Base-by-base conservation (phyloP, 1,284 basidiomycete genomes). In the Volvariella volvacea region DNA sequence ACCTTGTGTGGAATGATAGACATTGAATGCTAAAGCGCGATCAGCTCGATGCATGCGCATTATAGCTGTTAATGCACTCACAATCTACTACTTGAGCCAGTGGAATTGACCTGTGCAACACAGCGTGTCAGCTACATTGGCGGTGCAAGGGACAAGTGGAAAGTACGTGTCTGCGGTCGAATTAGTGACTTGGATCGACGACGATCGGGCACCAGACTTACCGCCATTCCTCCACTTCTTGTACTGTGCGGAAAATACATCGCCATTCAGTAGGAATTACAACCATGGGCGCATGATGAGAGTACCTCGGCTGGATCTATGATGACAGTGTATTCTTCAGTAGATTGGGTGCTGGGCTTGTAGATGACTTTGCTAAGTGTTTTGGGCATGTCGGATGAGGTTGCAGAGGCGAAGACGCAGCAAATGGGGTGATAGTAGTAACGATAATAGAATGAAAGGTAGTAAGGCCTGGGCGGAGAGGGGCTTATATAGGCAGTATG, bases 141-240 rank as follows among this genome's bases (percentile, higher is more conserved):
- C 7, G n/a, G 19, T 4, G 15, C 6, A 7, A 20, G 15, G 7
- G 4, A 15, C 17, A 36, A 9, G 39, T 28, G 22, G 28, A 49
- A 68, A 67, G 76, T 75, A 88, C 83, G 70, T 83, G 71, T 86
- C 84, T 86, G 53, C 37, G 32, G 49, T 30, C 36, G 43, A 33
- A 52, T 61, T 44, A 57, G 57, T 36, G 58, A 50, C 41, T 52
- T 39, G 33, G 49, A 57, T 50, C 50, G 42, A 42, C 45, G 51
- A 52, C 41, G 50, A 58, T 50, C 40, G 43, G 31, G 33, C 31
- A 28, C 9, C 40, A 38, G 17, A 55, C 72, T 66, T 54, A 87
- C 85, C 85, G 71, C 84, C 87, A 10, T 68, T 73, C 62, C 80
- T 83, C 82, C 83, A 91, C 60, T 81, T 85, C 67, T 79, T 76